These are phyloP conservation scores for Leishmania major DNA, from an alignment of 208 protist genomes.

Conservation along the genomic window DNA sequence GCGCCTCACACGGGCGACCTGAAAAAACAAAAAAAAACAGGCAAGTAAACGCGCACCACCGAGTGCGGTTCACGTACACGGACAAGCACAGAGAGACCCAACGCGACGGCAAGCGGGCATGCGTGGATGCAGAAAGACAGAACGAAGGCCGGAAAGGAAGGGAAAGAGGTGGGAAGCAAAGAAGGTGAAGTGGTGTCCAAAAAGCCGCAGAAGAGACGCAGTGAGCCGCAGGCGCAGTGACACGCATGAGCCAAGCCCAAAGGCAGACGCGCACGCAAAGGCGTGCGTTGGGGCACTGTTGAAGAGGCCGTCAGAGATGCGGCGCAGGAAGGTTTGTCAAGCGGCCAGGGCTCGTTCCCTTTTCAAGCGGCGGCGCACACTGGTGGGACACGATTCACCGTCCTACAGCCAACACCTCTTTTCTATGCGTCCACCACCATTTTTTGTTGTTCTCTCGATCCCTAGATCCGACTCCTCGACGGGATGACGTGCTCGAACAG, in stretches of 20 bases:
- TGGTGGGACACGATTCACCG: neutral
- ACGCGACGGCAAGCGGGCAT: neutral
- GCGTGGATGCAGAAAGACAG: neutral
- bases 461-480: neutral
- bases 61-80: neutral
- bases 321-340: neutral
- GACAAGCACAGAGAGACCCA: neutral
- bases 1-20: neutral
- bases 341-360: neutral
- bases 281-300: neutral
- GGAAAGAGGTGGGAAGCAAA: neutral
- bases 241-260: neutral
- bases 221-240: neutral
- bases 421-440: neutral
- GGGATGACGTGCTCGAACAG: neutral
- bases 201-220: neutral
- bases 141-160: neutral
- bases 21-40: neutral
- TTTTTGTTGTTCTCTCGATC: neutral
- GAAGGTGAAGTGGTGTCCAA: neutral
- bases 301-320: neutral
- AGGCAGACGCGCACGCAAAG: neutral
- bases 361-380: neutral
- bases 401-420: neutral
- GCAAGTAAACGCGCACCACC: neutral